Conservation (phyloP, 139 green algal species). For the Auxenochlorella pyrenoidosa region DNA sequence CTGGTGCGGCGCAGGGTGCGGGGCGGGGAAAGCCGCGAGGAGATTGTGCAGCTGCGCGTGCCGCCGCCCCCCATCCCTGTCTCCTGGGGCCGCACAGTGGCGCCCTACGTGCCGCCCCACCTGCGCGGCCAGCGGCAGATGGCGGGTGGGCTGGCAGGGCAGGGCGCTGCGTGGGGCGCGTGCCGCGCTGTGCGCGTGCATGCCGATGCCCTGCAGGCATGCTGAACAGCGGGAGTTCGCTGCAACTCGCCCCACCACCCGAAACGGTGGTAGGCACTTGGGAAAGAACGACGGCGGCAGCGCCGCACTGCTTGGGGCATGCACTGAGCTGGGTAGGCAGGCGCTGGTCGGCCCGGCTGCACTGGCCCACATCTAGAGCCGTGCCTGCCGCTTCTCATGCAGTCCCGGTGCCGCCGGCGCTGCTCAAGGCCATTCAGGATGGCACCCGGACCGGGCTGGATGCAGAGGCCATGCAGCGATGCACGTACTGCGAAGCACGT, state of each 20-base stretch:
- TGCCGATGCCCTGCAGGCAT: no score
- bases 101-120: conserved; percentile 61
- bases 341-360: no score
- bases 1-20: conserved; percentile 69
- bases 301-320: no score
- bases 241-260: no score
- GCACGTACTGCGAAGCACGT: background rate
- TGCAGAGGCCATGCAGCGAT: conserved; percentile 4
- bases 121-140: conserved; percentile 4
- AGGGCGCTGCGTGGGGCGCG: background rate
- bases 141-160: background rate
- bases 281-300: no score
- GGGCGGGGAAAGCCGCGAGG: conserved; percentile 44
- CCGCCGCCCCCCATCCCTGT: conserved; percentile 76
- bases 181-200: no score
- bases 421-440: conserved; percentile 20
- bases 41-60: conserved; percentile 66
- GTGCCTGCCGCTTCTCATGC: background rate
- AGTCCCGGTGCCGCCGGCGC: conserved; percentile 29
- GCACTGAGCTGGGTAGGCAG: no score
- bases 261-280: no score
- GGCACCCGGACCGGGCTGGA: conserved; percentile 2
- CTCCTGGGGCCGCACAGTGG: conserved; percentile 84
- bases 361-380: background rate
- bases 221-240: no score